Evolutionary conservation across 257 asterid species (phyloP).

Genomic region (Primulina huaijiensis): DNA sequence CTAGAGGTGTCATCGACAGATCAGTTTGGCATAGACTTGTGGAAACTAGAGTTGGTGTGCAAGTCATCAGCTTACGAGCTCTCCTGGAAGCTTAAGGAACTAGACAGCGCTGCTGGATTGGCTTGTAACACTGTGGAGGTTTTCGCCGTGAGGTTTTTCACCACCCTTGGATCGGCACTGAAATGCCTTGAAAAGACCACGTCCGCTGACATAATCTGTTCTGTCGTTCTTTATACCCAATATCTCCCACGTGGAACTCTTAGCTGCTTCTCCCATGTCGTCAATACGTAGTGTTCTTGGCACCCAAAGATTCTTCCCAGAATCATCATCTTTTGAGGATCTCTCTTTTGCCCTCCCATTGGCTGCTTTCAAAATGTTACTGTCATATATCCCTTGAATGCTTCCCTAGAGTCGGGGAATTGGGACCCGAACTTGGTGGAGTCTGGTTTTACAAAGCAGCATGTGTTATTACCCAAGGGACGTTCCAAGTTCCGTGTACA

Average conservation of each 20-base stretch:
- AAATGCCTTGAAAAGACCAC: slow-evolving; percentile 56
- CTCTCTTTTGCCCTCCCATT: slow-evolving; percentile 20
- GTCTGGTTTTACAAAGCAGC: slow-evolving; percentile 23
- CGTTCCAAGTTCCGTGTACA: slow-evolving; percentile 37
- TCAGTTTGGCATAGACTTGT: background rate
- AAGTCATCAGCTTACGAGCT: slow-evolving; percentile 30
- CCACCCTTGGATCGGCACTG: slow-evolving; percentile 37
- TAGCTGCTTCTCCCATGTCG: slow-evolving; percentile 71
- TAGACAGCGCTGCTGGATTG: slow-evolving; percentile 83
- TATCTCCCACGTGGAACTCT: slow-evolving; percentile 76
- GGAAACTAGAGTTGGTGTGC: background rate
- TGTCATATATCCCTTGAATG: slow-evolving; percentile 58
- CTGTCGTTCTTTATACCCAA: slow-evolving; percentile 55
- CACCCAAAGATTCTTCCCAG: slow-evolving; percentile 58
- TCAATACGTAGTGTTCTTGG: slow-evolving; percentile 73
- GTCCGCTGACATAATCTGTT: slow-evolving; percentile 39
- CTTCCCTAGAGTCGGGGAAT: slow-evolving; percentile 49
- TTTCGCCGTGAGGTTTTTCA: slow-evolving; percentile 40
- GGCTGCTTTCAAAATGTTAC: slow-evolving; percentile 17
- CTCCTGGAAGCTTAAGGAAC: slow-evolving; percentile 74
- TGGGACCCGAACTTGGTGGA: slow-evolving; percentile 30
- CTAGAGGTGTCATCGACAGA: slow-evolving; percentile 4
- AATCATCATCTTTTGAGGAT: slow-evolving; percentile 26
- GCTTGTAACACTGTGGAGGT: slow-evolving; percentile 59
- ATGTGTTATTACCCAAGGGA: slow-evolving; percentile 36